Conservation (phyloP, 73 alveolate species). For the Symbiodinium natans region DNA sequence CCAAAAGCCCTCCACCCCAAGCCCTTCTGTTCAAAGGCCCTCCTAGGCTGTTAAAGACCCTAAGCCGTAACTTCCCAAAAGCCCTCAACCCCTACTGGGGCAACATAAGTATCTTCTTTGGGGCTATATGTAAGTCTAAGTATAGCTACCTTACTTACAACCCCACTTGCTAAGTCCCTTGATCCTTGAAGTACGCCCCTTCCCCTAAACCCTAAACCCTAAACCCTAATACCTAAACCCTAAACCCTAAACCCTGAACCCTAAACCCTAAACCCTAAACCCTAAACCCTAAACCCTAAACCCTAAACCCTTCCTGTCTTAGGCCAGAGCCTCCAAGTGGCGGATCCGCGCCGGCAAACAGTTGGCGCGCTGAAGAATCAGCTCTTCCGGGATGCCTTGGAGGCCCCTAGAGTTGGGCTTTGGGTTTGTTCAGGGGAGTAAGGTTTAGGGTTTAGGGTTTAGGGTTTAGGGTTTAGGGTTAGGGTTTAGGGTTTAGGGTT, state of each 20-base stretch:
- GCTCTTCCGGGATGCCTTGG: slow-evolving; percentile 43
- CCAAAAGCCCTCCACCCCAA: no score
- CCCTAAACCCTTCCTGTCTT: not conserved
- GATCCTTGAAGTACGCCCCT: no score
- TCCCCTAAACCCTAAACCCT: no score
- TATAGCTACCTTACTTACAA: no score
- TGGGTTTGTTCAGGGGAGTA: not conserved
- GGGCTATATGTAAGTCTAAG: no score
- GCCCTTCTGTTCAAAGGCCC: no score
- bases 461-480: not conserved
- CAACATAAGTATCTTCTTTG: no score
- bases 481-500: not conserved
- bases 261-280: not conserved
- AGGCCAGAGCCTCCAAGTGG: slow-evolving; percentile 60
- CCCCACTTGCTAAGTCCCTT: no score
- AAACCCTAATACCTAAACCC: not conserved
- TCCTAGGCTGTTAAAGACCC: no score
- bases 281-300: not conserved
- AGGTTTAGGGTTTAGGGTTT: not conserved
- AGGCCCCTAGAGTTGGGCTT: not conserved
- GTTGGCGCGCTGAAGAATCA: slow-evolving; percentile 67
- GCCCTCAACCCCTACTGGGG: no score
- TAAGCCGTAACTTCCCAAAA: no score
- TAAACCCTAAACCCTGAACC: not conserved
- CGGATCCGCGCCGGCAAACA: slow-evolving; percentile 26